A percentile compares a stretch with the other conserved stretches of the same genome.
phyloP scores from a whole-genome alignment of 345 rosid species.

The Rhodamnia argentea region DNA sequence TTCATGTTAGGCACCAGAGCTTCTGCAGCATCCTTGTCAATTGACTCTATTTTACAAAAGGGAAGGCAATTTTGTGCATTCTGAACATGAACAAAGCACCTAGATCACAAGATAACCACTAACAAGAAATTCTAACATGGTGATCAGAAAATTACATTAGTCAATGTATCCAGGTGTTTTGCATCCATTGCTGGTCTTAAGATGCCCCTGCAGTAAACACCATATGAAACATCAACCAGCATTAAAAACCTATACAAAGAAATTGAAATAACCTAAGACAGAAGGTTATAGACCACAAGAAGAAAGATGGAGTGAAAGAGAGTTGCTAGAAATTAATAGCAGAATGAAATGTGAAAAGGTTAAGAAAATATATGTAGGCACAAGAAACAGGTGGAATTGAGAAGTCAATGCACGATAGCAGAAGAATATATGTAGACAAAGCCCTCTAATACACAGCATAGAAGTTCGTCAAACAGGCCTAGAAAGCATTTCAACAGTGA shows the following conservation, averaged over 20 bases:
- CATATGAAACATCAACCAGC: background rate
- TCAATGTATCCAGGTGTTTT: conserved; percentile 47
- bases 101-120: background rate
- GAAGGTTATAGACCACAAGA: background rate
- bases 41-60: conserved; percentile 57
- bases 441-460: background rate
- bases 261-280: background rate
- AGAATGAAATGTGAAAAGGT: background rate
- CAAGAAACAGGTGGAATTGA: background rate
- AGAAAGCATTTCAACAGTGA: background rate
- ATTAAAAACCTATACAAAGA: background rate
- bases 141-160: conserved; percentile 35
- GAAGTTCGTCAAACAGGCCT: background rate
- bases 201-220: conserved; percentile 52
- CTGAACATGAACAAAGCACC: conserved; percentile 28
- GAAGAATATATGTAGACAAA: background rate
- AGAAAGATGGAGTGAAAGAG: background rate
- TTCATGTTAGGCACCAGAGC: conserved; percentile 49
- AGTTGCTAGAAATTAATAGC: background rate
- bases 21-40: conserved; percentile 46
- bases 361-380: background rate
- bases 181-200: conserved; percentile 71
- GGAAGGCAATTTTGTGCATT: conserved; percentile 72
- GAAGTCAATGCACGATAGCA: background rate
- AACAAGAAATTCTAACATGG: conserved; percentile 4